Base-by-base conservation (phyloP, 192 early-diverging fungal species). In the Cladochytrium replicatum region DNA sequence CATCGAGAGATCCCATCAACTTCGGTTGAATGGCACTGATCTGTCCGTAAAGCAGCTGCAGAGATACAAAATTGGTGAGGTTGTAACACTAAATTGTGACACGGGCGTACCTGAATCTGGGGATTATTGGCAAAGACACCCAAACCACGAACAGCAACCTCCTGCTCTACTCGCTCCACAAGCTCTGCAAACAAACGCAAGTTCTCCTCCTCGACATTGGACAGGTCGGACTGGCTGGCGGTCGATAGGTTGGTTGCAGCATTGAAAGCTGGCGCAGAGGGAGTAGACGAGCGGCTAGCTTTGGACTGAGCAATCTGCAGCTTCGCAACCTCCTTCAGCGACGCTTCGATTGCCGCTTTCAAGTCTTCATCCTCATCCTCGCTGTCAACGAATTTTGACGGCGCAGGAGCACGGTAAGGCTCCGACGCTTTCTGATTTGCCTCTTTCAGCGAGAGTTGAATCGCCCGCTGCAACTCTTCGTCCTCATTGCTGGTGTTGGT, bases 291-390 rank as follows among this genome's bases (percentile, higher is more conserved):
- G 7, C 50, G 43, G 6, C 48, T 13, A 11, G 24, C 9, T 0
- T 13, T 24, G 37, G 13, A 41, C n/a, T 41, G 15, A 1, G 42
- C 42, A 32, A 31, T 50, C 54, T 15, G 40, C 54, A 0, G 39
- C 39, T 28, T 17, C 38, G 15, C 32, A 46, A 28, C 31, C 47
- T 91, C 88, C 46, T 89, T 81, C 19, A 99, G 61, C 0, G 92
- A 95, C 7, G 88, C 70, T 46, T 87, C 89, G 56, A 99, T 99
- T 0, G 95, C 95, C 21, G 77, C 82, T 60, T 83, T 87, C 37
- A 99, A 54, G 55, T 99, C 93, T 21, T 80, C 90, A 47, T 99
- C 92, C 11, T 91, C 84, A 3, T 81, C 70, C n/a, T 66, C 72
- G 9, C 67, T 54, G 49, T 43, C 32, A 53, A 43, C 6, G 57